These are phyloP conservation scores for Clarireedia paspali DNA, from an alignment of 2,329 filamentous ascomycete species.

Conservation along the genomic window DNA sequence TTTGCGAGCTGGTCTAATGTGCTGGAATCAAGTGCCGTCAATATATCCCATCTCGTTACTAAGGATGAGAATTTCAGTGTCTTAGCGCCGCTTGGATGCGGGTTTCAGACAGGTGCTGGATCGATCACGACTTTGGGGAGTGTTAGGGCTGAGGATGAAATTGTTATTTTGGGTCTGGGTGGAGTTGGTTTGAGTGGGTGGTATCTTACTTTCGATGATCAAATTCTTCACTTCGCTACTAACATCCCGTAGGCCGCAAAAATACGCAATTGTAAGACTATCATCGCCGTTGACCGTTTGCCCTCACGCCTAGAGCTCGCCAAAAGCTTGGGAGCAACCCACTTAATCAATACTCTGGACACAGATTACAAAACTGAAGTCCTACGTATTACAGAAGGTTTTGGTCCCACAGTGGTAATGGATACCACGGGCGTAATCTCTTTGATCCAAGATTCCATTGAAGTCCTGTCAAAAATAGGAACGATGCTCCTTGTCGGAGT, in stretches of 20 bases:
- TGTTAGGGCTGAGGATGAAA: slow-evolving; percentile 13
- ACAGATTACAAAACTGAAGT: slow-evolving; percentile 1
- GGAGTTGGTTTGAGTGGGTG: slow-evolving; percentile 30
- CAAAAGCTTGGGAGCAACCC: slow-evolving; percentile 24
- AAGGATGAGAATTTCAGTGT: slow-evolving; percentile 19
- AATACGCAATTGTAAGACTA: slow-evolving; percentile 14
- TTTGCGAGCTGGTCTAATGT: slow-evolving; percentile 30
- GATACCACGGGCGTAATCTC: slow-evolving; percentile 1
- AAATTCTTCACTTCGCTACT: background rate
- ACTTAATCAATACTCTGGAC: slow-evolving; percentile 16
- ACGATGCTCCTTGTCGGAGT: slow-evolving; percentile 16
- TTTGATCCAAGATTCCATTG: background rate
- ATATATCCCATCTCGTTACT: slow-evolving; percentile 16
- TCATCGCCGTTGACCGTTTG: slow-evolving; percentile 26
- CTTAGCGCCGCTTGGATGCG: slow-evolving; percentile 28
- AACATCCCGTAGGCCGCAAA: slow-evolving; percentile 16
- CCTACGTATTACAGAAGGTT: slow-evolving; percentile 9
- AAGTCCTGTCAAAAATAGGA: slow-evolving; percentile 17
- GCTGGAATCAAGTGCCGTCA: slow-evolving; percentile 24
- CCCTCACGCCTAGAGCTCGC: slow-evolving; percentile 20
- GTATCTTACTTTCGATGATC: slow-evolving; percentile 4
- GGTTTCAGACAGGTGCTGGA: slow-evolving; percentile 28
- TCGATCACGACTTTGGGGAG: slow-evolving; percentile 23
- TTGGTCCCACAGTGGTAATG: slow-evolving; percentile 12
- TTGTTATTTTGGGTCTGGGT: slow-evolving; percentile 29